Base-by-base conservation (phyloP, 768 basidiomycete genomes). In the Suillus discolor region DNA sequence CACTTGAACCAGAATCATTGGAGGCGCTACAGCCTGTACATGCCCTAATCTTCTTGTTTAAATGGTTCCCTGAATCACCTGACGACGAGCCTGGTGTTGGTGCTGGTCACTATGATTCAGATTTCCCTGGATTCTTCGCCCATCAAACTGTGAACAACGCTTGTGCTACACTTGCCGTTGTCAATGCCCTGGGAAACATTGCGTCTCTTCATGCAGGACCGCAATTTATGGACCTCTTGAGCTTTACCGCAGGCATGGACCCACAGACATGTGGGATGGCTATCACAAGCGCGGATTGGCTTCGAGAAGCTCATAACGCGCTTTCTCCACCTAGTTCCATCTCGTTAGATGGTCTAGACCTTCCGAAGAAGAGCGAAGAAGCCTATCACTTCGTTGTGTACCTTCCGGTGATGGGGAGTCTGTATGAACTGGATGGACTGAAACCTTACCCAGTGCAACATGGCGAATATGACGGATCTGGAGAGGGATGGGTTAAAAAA, bases 361-460 rank as follows among this genome's bases (percentile, higher is more conserved):
- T 91, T 25, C 86, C 85, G 34, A 91, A 82, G 69, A 87, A 80
- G 70, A 78, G 79, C 5, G 88, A 89, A 73, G 97, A 99, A 71
- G 96, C 96, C 15, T 99, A 97, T 77, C 97, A 99, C 72, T 99
- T 99, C 72, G 89, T 99, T 49, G 91, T 97, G 13, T 99, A 98
- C 75, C 80, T 97, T 57, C 97, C 97, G 5, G 79, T 89, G 51
- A 84, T 89, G 77, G 97, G 93, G 23, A 83, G 85, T 28, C 78
- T 99, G 53, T 98, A 96, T 78, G 97, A 99, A 78, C 84, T 99
- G 39, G 97, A 99, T 72, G 97, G 97, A 13, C 79, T 99, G 69
- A 93, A 95, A 74, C 79, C 82, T 55, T 79, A 83, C 67, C 90
- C 97, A 2, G 86, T 98, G 20, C 86, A 84, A 66, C 97, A 99